Evolutionary conservation across 2,329 filamentous ascomycete genomes (phyloP).

Genomic region (Didymella pinodella): DNA sequence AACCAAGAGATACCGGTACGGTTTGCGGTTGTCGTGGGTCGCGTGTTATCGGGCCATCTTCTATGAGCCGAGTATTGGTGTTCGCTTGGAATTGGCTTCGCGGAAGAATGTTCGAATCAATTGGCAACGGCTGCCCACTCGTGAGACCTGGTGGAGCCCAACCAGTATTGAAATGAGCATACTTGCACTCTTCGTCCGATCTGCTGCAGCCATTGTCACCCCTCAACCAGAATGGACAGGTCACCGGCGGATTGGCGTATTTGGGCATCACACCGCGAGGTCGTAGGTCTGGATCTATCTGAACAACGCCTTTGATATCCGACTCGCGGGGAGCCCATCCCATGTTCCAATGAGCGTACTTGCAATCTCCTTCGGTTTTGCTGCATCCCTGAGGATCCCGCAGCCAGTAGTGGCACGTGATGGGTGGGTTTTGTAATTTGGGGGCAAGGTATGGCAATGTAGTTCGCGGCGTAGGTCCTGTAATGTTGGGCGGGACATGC

Average conservation of each 20-base stretch:
- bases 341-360: slow-evolving; percentile 36
- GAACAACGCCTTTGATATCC: slow-evolving; percentile 1
- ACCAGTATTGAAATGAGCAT: slow-evolving; percentile 39
- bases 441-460: not conserved
- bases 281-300: slow-evolving; percentile 23
- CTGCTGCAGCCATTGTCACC: slow-evolving; percentile 21
- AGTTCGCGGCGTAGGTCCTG: not conserved
- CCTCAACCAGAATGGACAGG: slow-evolving; percentile 30
- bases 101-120: not conserved
- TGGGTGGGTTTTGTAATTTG: slow-evolving; percentile 26
- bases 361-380: slow-evolving; percentile 25
- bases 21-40: not conserved
- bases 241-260: slow-evolving; percentile 18
- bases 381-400: slow-evolving; percentile 20
- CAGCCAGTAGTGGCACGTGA: slow-evolving; percentile 37
- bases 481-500: not conserved
- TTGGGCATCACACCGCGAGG: slow-evolving; percentile 5
- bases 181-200: slow-evolving; percentile 31
- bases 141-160: slow-evolving; percentile 10
- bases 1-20: too few species aligned
- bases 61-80: too few species aligned
- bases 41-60: too few species aligned
- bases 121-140: not conserved
- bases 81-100: not conserved
- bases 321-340: slow-evolving; percentile 19